Evolutionary conservation across 345 rosid genomes (phyloP).

Genomic region (Bruguiera sexangula): DNA sequence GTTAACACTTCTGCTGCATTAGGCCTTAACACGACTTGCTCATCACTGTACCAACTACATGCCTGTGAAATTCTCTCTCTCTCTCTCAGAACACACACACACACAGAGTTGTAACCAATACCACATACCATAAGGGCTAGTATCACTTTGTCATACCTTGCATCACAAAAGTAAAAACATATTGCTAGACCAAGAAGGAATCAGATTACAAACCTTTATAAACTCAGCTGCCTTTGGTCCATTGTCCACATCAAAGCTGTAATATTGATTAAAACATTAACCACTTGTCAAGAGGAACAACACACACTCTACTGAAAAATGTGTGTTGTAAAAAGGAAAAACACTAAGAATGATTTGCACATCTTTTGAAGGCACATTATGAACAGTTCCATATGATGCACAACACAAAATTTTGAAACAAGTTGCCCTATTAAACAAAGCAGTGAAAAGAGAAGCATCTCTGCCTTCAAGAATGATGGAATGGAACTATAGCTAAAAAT

Average conservation of each 20-base stretch:
- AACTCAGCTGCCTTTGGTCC: constrained; percentile 97
- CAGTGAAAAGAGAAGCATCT: neutral
- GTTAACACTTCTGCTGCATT: too few species aligned
- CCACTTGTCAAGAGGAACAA: neutral
- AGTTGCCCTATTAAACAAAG: neutral
- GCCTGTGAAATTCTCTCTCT: too few species aligned
- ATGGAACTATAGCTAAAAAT: neutral
- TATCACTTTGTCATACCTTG: neutral
- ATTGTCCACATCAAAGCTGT: constrained; percentile 83
- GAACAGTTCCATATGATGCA: neutral
- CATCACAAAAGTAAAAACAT: constrained; percentile 2
- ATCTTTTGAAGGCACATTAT: too few species aligned
- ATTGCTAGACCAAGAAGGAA: neutral
- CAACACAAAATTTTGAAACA: neutral
- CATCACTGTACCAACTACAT: too few species aligned
- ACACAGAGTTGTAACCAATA: too few species aligned
- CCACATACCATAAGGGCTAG: neutral
- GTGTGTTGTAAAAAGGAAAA: neutral
- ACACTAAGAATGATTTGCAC: neutral
- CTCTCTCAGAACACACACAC: too few species aligned
- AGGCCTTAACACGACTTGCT: too few species aligned
- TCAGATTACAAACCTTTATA: constrained; percentile 62
- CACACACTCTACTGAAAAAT: neutral
- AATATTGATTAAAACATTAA: constrained; percentile 8
- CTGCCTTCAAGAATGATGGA: neutral